Conservation (phyloP, 1,284 basidiomycete species). For the Trametes versicolor region DNA sequence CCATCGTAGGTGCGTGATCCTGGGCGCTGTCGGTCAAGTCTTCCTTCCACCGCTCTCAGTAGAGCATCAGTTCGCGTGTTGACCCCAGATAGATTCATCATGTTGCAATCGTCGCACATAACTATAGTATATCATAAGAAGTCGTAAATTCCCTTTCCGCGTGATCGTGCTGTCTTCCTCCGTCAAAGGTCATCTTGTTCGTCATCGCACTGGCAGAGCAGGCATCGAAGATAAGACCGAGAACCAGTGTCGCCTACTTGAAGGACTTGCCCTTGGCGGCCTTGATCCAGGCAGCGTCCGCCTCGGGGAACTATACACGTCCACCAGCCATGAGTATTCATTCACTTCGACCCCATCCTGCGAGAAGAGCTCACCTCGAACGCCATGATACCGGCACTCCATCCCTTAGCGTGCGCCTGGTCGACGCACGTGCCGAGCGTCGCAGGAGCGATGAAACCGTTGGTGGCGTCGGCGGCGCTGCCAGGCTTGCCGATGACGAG, state of each 20-base stretch:
- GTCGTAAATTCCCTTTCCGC: constrained; percentile 8
- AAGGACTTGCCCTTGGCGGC: constrained; percentile 20
- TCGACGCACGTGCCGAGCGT: constrained; percentile 63
- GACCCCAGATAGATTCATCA: constrained; percentile 15
- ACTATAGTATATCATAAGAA: constrained; percentile 16
- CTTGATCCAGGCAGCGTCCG: constrained; percentile 24
- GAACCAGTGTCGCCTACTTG: not conserved
- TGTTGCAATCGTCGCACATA: constrained; percentile 15
- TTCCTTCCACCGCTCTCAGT: too few relatives aligned
- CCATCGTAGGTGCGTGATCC: too few relatives aligned
- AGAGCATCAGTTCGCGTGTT: too few relatives aligned
- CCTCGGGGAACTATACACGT: constrained; percentile 32
- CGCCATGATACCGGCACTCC: constrained; percentile 52
- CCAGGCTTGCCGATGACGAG: constrained; percentile 73
- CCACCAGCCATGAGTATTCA: constrained; percentile 44
- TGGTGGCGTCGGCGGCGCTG: constrained; percentile 54
- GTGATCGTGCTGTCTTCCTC: constrained; percentile 9
- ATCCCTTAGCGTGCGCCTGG: constrained; percentile 62
- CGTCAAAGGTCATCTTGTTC: not conserved
- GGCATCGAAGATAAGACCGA: not conserved
- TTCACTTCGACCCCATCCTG: not conserved
- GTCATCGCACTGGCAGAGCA: not conserved
- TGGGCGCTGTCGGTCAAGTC: too few relatives aligned
- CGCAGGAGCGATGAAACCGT: constrained; percentile 61
- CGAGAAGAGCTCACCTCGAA: constrained; percentile 19